Evolutionary conservation across 257 asterid genomes (phyloP).

Genomic region (Solanum tacnaense): DNA sequence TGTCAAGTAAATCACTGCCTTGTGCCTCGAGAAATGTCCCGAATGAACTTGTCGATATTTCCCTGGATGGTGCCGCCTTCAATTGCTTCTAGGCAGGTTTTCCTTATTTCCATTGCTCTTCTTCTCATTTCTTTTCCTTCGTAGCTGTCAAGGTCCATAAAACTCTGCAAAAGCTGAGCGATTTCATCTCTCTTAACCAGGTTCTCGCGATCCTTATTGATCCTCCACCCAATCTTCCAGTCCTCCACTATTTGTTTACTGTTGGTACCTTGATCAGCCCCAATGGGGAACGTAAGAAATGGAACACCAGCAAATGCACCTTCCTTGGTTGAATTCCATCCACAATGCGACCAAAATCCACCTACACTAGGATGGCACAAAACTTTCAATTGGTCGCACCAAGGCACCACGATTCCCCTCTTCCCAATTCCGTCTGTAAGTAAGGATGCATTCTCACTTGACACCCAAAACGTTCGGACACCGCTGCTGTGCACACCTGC

Average conservation of each 20-base stretch:
- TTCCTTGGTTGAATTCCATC: slow-evolving; percentile 63
- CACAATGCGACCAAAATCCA: slow-evolving; percentile 77
- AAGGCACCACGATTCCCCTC: slow-evolving; percentile 33
- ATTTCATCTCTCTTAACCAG: slow-evolving; percentile 26
- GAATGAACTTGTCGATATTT: no score
- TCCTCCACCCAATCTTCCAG: slow-evolving; percentile 55
- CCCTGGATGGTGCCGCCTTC: no score
- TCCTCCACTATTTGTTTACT: slow-evolving; percentile 56
- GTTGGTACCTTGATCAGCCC: slow-evolving; percentile 36
- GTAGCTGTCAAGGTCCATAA: slow-evolving; percentile 35
- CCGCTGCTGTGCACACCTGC: slow-evolving; percentile 44
- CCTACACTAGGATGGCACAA: slow-evolving; percentile 44
- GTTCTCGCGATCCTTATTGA: slow-evolving; percentile 17
- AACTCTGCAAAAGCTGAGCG: slow-evolving; percentile 20
- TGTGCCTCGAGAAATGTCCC: no score
- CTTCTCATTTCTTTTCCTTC: slow-evolving; percentile 26
- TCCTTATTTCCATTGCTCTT: slow-evolving; percentile 20
- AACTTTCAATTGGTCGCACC: slow-evolving; percentile 57
- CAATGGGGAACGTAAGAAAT: slow-evolving; percentile 41
- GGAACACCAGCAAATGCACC: slow-evolving; percentile 46
- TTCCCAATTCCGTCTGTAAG: slow-evolving; percentile 23
- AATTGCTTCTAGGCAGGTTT: no score
- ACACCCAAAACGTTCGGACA: slow-evolving; percentile 54
- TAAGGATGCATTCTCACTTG: slow-evolving; percentile 46
- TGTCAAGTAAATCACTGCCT: no score